phyloP scores from a whole-genome alignment of 1,284 basidiomycete genomes.

The Anthracocystis walkeri region DNA sequence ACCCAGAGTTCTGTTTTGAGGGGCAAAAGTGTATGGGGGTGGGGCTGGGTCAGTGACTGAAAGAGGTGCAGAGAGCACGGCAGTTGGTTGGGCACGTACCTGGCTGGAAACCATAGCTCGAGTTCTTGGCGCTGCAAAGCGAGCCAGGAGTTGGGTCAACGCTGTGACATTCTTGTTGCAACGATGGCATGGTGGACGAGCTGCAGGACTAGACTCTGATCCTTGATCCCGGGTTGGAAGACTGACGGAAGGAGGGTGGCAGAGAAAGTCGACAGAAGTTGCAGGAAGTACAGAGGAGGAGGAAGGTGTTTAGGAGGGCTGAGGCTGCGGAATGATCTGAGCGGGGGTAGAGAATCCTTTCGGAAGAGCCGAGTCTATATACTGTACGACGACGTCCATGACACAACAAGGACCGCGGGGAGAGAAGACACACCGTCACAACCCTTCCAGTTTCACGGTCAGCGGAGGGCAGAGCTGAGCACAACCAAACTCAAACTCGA shows the following conservation, averaged over 20 bases:
- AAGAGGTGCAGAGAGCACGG: background rate
- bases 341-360: no score
- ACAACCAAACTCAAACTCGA: no score
- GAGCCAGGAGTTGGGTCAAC: slow-evolving; percentile 27
- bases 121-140: slow-evolving; percentile 33
- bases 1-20: slow-evolving; percentile 32
- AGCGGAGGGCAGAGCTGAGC: no score
- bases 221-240: background rate
- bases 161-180: background rate
- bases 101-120: slow-evolving; percentile 40
- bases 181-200: background rate
- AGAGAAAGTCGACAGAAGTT: no score
- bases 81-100: slow-evolving; percentile 2
- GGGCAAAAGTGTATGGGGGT: background rate
- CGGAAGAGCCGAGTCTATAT: no score
- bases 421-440: no score
- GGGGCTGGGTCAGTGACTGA: background rate
- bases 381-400: no score
- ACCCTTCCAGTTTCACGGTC: no score
- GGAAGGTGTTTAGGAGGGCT: no score
- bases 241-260: background rate
- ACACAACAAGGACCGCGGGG: no score
- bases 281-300: no score
- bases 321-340: no score
- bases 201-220: background rate